phyloP scores from a whole-genome alignment of 495 filamentous ascomycete genomes.

The Trichoderma gamsii region DNA sequence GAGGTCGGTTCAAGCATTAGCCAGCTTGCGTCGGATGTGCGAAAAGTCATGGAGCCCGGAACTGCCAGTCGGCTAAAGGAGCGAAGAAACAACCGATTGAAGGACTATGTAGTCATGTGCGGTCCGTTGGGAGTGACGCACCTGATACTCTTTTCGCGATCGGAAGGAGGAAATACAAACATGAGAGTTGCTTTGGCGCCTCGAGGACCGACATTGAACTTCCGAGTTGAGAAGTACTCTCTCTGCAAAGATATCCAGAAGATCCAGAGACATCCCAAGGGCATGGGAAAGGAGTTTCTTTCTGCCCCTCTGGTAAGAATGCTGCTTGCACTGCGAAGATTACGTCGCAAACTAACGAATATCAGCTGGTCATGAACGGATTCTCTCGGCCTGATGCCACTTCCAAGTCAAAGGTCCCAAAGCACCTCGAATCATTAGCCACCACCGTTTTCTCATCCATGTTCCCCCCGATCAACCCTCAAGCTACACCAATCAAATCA shows the following conservation, averaged over 20 bases:
- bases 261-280: constrained; percentile 72
- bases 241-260: constrained; percentile 83
- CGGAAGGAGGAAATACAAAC: constrained; percentile 83
- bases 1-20: constrained; percentile 88
- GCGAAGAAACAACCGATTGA: constrained; percentile 78
- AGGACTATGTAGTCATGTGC: constrained; percentile 93
- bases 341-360: constrained; percentile 19
- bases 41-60: constrained; percentile 89
- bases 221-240: constrained; percentile 93
- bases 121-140: constrained; percentile 92
- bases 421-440: constrained; percentile 86
- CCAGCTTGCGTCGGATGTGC: constrained; percentile 87
- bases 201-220: constrained; percentile 86
- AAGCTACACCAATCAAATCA: constrained; percentile 76
- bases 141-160: constrained; percentile 89
- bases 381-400: constrained; percentile 68
- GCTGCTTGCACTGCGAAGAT: background rate
- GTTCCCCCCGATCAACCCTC: constrained; percentile 93
- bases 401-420: constrained; percentile 57
- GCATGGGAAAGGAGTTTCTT: constrained; percentile 73
- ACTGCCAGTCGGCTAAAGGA: constrained; percentile 86
- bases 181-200: constrained; percentile 84
- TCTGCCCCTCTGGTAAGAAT: constrained; percentile 65
- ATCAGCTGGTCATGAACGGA: constrained; percentile 95
- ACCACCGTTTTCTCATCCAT: constrained; percentile 94